Conservation (phyloP, 345 rosid species). For the Anacardium occidentale region DNA sequence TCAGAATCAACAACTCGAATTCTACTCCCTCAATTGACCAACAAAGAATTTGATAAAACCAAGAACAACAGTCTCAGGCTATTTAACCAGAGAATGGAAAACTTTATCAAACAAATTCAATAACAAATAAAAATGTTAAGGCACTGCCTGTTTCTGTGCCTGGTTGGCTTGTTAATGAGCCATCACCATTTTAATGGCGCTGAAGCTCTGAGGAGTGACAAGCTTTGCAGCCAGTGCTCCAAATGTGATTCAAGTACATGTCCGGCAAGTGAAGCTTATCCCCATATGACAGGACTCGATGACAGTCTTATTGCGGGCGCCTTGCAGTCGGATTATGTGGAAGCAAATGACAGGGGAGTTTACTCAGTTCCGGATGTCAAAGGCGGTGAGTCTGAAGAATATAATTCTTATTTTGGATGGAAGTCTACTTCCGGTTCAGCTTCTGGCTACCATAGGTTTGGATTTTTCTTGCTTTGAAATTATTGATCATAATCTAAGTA, state of each 20-base stretch:
- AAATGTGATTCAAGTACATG: slow-evolving; percentile 30
- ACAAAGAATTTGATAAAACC: slow-evolving; percentile 19
- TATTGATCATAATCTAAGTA: no score
- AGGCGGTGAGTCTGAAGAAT: slow-evolving; percentile 34
- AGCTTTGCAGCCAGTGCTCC: slow-evolving; percentile 46
- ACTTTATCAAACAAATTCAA: not conserved
- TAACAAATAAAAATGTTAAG: slow-evolving; percentile 13
- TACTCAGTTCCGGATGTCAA: slow-evolving; percentile 44
- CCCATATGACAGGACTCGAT: slow-evolving; percentile 46
- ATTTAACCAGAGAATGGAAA: not conserved
- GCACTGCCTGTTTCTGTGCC: not conserved
- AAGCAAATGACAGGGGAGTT: slow-evolving; percentile 29
- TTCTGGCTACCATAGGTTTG: slow-evolving; percentile 48
- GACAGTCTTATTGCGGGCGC: slow-evolving; percentile 38
- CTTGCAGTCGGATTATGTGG: slow-evolving; percentile 41
- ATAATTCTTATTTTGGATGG: slow-evolving; percentile 56
- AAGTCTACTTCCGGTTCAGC: slow-evolving; percentile 50
- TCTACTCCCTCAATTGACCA: not conserved
- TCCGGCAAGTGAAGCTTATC: slow-evolving; percentile 44
- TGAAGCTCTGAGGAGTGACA: slow-evolving; percentile 21
- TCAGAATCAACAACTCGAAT: slow-evolving; percentile 7
- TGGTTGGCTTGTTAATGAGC: slow-evolving; percentile 14
- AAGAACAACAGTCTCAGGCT: not conserved
- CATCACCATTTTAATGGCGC: not conserved
- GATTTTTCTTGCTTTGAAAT: no score